Evolutionary conservation across 345 rosid genomes (phyloP), one percentile per base, ranked within the genome.

Genomic region (Gossypium mustelinum): DNA sequence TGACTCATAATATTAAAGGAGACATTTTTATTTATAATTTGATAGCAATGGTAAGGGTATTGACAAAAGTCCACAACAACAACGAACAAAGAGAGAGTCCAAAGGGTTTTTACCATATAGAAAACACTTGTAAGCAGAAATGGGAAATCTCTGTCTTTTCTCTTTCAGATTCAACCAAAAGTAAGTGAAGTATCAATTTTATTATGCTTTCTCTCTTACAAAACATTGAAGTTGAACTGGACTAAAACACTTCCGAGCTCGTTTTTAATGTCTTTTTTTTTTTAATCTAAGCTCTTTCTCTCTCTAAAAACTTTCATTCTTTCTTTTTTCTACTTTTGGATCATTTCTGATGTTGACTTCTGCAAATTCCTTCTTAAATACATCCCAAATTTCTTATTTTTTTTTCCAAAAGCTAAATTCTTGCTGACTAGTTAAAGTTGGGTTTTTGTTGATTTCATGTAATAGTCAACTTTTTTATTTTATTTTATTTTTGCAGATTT

Each of bases 151-250:
- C 34, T 66, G 9, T 9, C 39, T 0, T 34, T 6, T 34, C 54
- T 61, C 55, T 58, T 81, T 79, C 83, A 70, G 86, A 82, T 79
- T 84, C 82, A 76, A 58, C 75, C 83, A 52, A 84, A 56, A 56
- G 60, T 56, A 56, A 56, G 27, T 18, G 9, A 56, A 84, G 81
- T 74, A 60, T 25, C 70, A 75, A 66, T 79, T 69, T 75, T 39
- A 57, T 44, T 74, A 47, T 56, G 11, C 61, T 43, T 60, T 71
- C 76, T 69, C 73, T 82, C 67, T 82, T 16, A 50, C 58, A 68
- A 4, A 14, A 48, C 66, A 55, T 10, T 41, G 16, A 22, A 55
- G 58, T 34, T 34, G 41, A 34, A 39, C 11, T 11, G 56, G 16
- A 25, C 44, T 9, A 58, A 16, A 7, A 18, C 18, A 10, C 11